Base-by-base conservation (phyloP, 345 rosid genomes). In the Eutrema japonicum region DNA sequence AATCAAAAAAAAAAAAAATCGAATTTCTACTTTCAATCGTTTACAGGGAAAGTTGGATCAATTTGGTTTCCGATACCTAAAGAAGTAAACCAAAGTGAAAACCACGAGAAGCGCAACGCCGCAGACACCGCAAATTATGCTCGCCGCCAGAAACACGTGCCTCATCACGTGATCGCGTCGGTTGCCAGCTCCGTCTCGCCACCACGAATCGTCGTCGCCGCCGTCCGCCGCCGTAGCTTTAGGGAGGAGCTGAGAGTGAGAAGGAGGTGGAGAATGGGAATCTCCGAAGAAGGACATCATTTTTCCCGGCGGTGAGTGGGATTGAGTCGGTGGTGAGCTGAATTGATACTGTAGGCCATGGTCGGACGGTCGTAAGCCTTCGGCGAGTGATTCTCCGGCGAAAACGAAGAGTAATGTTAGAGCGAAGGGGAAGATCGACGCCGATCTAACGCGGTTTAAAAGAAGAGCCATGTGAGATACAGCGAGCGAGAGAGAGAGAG, bases 61-160 rank as follows among this genome's bases (percentile, higher is more conserved):
- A 45, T 65, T 40, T 11, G 62, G 73, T 0, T 51, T 77, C 46
- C 72, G 75, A 37, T 49, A 59, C 79, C 66, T 78, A 18, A 71
- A 71, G 49, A 82, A 41, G 50, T 76, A 88, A 57, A 92, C 53
- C 0, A 84, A 52, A 52, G 77, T 85, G 0, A 91, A 80, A 36
- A 82, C 85, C 54, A 68, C 81, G 42, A 92, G 36, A 81, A 92
- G 63, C 37, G 56, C 79, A 60, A 68, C 79, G 13, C 96, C 98
- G 8, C 81, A 59, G 76, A 77, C 78, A 5, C 98, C 98, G 41
- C 94, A 89, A 8, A 77, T 82, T 32, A 89, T 48, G 75, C 88
- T 84, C 14, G 84, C 89, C 61, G 81, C 82, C 70, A 89, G n/a
- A 74, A 92, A 84, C 81, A 85, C 88, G 75, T 82, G 87, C 75